Evolutionary conservation across 2,329 filamentous ascomycete genomes (phyloP).

Genomic region (Neofusicoccum cordaticola): DNA sequence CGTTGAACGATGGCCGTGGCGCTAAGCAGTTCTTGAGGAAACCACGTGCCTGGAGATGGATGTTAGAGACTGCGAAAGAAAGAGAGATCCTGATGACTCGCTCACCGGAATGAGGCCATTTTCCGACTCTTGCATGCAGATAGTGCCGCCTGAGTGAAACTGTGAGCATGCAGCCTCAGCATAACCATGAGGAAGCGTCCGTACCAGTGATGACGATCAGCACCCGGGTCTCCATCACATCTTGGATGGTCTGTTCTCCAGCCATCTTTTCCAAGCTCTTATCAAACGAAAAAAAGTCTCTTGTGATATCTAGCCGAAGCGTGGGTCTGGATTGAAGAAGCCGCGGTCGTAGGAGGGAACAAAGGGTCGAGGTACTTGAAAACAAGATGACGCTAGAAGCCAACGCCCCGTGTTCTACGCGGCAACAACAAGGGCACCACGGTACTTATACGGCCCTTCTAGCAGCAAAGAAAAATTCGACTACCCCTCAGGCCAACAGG

Average conservation of each 20-base stretch:
- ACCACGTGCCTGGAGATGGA: slow-evolving; percentile 47
- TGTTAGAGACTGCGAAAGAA: not conserved
- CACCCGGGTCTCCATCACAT: slow-evolving; percentile 69
- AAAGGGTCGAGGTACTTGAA: not conserved
- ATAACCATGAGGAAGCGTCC: not conserved
- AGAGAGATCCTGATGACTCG: not conserved
- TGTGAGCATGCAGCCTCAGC: not conserved
- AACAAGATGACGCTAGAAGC: not conserved
- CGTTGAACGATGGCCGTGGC: slow-evolving; percentile 81
- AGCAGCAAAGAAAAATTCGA: not conserved
- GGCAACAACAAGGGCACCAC: not conserved
- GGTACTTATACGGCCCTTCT: not conserved
- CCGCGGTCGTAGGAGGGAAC: not conserved
- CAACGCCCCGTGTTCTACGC: not conserved
- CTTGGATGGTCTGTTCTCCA: not conserved
- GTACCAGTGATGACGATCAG: slow-evolving; percentile 84
- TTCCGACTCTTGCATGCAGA: slow-evolving; percentile 83
- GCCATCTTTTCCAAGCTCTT: not conserved
- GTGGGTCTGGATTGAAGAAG: not conserved
- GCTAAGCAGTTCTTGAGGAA: slow-evolving; percentile 82
- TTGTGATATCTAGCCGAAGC: not conserved
- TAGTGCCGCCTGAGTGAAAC: slow-evolving; percentile 60
- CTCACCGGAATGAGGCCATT: slow-evolving; percentile 74
- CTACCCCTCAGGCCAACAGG: not conserved
- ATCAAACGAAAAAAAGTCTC: not conserved